Evolutionary conservation across 441 rosid genomes (phyloP), one percentile per base, ranked within the genome.

Genomic region (Pelargonium fulgidum): DNA sequence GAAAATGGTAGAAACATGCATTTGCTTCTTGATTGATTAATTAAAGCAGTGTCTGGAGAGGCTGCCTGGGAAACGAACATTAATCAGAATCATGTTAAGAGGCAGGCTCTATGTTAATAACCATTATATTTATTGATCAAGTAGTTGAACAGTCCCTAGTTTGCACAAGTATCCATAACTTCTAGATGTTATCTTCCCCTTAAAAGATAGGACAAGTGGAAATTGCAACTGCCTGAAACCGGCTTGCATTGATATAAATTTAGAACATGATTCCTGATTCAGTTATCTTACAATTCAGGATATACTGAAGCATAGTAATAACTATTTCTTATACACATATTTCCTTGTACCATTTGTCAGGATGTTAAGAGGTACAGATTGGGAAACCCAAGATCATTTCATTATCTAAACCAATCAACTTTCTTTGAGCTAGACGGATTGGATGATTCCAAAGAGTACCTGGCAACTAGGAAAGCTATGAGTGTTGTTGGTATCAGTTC

Each of bases 401-500:
- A 83, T 82, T 92, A 92, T 75, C 84, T 92, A 61, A 92, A 92
- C 78, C 96, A 87, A 75, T 83, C 96, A 45, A 84, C 82, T 79
- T 89, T 83, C 78, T 80, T 74, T 73, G 84, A 84, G 61, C 56
- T 92, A 72, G 89, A 85, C 75, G 89, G 83, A 48, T 45, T 89
- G 73, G 86, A 89, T 79, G 97, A 92, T 65, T 67, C 83, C 62
- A 79, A 83, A 75, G 97, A 92, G 73, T 88, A 92, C 72, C 29
- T 86, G 62, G 77, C 76, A 11, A 92, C 96, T 16, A 85, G 97
- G 77, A 84, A 78, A 81, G 97, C 96, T 64, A 92, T 92, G 97
- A 86, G 78, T 39, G 80, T 92, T 69, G 94, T 92, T 72, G 97
- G 97, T 68, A 92, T 92, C 36, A 84, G 74, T 74, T 20, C 77